Conservation (phyloP, 805 yeast species). For the Suhomyces prunicola region DNA sequence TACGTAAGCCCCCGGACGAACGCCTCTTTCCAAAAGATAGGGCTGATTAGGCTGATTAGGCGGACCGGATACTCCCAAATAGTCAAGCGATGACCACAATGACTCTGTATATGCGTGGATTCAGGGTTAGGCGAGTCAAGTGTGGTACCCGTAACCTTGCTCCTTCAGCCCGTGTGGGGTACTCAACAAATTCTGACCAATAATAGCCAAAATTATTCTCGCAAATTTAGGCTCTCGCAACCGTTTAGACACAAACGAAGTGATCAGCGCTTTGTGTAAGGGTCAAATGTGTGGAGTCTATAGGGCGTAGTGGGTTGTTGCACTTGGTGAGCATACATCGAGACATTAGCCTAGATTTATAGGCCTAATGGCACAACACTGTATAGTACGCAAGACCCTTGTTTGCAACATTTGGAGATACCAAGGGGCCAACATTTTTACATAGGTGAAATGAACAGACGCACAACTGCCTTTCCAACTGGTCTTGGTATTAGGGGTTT, state of each 20-base stretch:
- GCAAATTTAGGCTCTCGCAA: background rate
- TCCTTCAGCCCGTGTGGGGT: background rate
- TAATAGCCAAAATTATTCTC: background rate
- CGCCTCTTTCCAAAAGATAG: background rate
- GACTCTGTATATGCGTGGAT: background rate
- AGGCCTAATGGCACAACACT: background rate
- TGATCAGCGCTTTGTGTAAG: background rate
- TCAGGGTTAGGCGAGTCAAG: background rate
- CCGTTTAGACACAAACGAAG: background rate
- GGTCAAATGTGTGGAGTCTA: background rate
- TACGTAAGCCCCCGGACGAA: background rate
- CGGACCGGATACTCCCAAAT: background rate
- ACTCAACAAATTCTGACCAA: background rate
- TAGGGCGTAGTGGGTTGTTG: background rate
- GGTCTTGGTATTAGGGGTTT: background rate
- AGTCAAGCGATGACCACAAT: background rate
- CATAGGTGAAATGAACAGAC: background rate
- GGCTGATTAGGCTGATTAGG: background rate
- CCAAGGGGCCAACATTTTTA: background rate
- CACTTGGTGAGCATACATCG: background rate
- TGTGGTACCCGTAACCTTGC: background rate
- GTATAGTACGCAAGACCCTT: background rate
- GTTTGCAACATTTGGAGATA: background rate
- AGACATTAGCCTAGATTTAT: background rate
- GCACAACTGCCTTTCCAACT: background rate